A percentile compares a stretch with the other conserved stretches of the same genome.
These are phyloP conservation scores for Decorospora gaudefroyi DNA, from an alignment of 2,329 filamentous ascomycete species.

Conservation along the genomic window DNA sequence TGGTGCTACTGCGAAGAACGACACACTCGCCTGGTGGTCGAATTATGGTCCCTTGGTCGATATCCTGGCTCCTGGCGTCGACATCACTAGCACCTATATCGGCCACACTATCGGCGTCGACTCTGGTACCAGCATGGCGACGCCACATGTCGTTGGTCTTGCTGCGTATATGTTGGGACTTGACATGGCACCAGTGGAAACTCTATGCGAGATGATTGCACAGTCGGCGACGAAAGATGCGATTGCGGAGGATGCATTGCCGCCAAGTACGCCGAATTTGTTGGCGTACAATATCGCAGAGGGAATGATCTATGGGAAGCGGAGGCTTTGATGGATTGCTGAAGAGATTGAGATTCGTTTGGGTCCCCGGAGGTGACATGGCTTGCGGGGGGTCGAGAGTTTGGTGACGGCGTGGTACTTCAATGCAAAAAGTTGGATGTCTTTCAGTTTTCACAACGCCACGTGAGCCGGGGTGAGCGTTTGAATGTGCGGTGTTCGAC, in stretches of 20 bases:
- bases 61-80: conserved; percentile 47
- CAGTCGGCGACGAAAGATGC: conserved; percentile 47
- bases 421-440: no score
- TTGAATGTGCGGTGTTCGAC: no score
- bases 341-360: background rate
- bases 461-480: no score
- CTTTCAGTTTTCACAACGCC: no score
- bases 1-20: conserved; percentile 41
- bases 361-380: no score
- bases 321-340: background rate
- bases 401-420: no score
- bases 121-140: conserved; percentile 68
- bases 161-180: conserved; percentile 68
- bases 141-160: conserved; percentile 70
- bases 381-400: no score
- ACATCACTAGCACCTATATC: conserved; percentile 53
- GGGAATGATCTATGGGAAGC: background rate
- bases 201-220: conserved; percentile 55
- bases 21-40: conserved; percentile 41
- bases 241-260: conserved; percentile 43
- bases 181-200: conserved; percentile 39
- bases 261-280: conserved; percentile 52
- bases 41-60: conserved; percentile 46
- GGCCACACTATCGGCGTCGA: conserved; percentile 52
- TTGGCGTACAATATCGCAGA: conserved; percentile 57